These are phyloP conservation scores for Sarocladium brachiariae DNA, from an alignment of 2,329 filamentous ascomycete genomes.

Conservation along the genomic window DNA sequence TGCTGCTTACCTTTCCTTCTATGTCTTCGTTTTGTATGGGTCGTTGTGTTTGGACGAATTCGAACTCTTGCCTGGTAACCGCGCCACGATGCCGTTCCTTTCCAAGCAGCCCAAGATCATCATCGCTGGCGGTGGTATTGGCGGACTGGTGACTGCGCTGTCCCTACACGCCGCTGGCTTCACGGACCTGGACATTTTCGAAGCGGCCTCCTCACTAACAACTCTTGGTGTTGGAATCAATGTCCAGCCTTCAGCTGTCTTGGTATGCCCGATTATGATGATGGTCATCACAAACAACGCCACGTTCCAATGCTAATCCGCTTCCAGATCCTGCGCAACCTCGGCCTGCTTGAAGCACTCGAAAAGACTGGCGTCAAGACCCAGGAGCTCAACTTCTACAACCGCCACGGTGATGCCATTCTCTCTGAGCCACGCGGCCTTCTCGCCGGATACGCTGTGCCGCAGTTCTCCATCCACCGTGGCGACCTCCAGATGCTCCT, in stretches of 20 bases:
- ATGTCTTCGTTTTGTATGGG: not conserved
- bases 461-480: constrained; percentile 7
- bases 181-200: constrained; percentile 7
- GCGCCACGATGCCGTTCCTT: not conserved
- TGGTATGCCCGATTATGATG: too few relatives aligned
- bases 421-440: constrained; percentile 7
- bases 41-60: not conserved
- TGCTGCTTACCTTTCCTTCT: not conserved
- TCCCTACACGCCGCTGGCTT: constrained; percentile 4
- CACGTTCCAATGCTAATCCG: too few relatives aligned
- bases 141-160: constrained; percentile 1
- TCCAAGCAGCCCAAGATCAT: constrained; percentile 7
- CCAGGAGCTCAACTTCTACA: constrained; percentile 9
- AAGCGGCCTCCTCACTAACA: not conserved
- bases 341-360: constrained; percentile 1
- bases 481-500: constrained; percentile 8
- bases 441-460: constrained; percentile 1
- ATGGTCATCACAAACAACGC: too few relatives aligned
- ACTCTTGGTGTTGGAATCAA: constrained; percentile 7
- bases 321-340: constrained; percentile 3
- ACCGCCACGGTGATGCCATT: constrained; percentile 7
- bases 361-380: constrained; percentile 6
- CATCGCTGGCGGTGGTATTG: constrained; percentile 6
- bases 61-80: too few relatives aligned
- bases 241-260: constrained; percentile 7